These are phyloP conservation scores for Lepidium sativum DNA, from an alignment of 345 rosid genomes.

Conservation along the genomic window DNA sequence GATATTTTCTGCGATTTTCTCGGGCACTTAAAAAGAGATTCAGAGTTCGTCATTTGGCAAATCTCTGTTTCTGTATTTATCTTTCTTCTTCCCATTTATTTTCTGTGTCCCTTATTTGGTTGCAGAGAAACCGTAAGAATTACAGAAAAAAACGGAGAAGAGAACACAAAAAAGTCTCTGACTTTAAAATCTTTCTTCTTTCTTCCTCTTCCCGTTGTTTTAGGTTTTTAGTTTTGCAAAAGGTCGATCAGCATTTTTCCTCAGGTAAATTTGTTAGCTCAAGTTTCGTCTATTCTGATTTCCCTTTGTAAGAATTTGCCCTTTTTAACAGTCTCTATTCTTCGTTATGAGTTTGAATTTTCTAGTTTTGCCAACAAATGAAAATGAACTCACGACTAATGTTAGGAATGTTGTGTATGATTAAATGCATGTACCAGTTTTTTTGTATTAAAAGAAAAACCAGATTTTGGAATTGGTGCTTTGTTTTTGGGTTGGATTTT, in stretches of 20 bases:
- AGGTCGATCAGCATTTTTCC: slow-evolving; percentile 10
- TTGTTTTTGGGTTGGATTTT: neutral
- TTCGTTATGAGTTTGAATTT: neutral
- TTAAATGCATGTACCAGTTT: neutral
- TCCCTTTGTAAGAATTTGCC: neutral
- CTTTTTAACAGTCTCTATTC: neutral
- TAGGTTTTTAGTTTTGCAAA: neutral
- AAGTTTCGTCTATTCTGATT: neutral
- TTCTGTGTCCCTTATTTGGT: slow-evolving; percentile 21
- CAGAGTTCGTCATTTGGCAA: slow-evolving; percentile 6
- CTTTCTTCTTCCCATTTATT: neutral
- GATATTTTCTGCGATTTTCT: slow-evolving; percentile 10
- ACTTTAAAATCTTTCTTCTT: neutral
- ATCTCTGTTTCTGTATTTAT: neutral
- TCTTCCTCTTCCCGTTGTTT: slow-evolving; percentile 1
- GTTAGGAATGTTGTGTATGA: neutral
- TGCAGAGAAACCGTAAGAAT: slow-evolving; percentile 21
- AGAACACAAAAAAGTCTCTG: neutral
- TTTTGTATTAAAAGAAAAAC: neutral
- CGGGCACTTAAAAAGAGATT: slow-evolving; percentile 9
- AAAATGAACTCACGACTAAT: no score
- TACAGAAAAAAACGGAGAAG: neutral
- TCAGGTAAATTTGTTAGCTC: neutral
- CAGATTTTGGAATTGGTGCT: neutral
- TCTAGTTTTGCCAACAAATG: neutral